Evolutionary conservation across 192 early-diverging fungal species (phyloP).

Genomic region (Coemansia sp.): DNA sequence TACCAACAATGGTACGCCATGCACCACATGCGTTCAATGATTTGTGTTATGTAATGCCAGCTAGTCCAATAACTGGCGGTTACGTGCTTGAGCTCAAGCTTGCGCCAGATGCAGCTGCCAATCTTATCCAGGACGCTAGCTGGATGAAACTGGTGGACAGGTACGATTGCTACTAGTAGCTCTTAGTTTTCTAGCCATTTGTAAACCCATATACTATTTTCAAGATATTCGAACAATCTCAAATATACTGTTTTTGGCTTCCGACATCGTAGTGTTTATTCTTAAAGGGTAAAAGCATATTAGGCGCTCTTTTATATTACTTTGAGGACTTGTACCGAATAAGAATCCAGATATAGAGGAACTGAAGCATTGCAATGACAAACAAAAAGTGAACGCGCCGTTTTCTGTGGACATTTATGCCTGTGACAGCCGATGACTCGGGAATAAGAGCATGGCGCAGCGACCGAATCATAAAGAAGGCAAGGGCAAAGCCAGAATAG

Average conservation of each 20-base stretch:
- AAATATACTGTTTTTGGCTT: too few species aligned
- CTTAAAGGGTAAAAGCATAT: neutral
- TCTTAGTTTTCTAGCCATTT: neutral
- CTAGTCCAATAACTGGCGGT: neutral
- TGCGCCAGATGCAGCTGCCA: neutral
- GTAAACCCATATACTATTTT: neutral
- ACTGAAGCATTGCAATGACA: conserved; percentile 77
- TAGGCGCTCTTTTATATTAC: neutral
- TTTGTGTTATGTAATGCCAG: neutral
- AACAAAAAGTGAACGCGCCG: conserved; percentile 88
- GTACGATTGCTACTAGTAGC: neutral
- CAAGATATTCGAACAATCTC: too few species aligned
- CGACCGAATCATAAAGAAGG: conserved; percentile 86
- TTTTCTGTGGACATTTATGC: conserved; percentile 69
- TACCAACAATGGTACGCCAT: neutral
- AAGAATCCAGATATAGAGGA: conserved; percentile 80
- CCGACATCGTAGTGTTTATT: too few species aligned
- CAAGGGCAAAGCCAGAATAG: conserved; percentile 75
- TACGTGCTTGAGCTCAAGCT: neutral
- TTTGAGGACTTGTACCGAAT: conserved; percentile 54
- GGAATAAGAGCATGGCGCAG: conserved; percentile 74
- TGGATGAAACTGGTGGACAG: conserved; percentile 6
- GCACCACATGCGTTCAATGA: neutral
- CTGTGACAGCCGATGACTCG: conserved; percentile 62
- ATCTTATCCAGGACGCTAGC: neutral